Evolutionary conservation across 2,329 filamentous ascomycete species (phyloP), one percentile per base, ranked within the genome.

Genomic region (Fusarium circinatum): DNA sequence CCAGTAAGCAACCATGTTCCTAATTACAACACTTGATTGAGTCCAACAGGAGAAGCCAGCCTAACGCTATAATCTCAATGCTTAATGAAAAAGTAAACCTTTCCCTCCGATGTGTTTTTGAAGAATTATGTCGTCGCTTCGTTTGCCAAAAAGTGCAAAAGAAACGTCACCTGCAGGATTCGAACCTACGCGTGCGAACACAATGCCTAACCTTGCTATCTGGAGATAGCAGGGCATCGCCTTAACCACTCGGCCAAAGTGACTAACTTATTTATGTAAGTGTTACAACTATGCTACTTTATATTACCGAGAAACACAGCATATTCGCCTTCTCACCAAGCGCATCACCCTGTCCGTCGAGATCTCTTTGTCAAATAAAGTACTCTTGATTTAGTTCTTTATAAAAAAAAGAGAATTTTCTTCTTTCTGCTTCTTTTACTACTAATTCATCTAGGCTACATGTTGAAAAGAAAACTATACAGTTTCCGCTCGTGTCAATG

Each of bases 171-270:
- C 67, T 54, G 67, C 67, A 70, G 67, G 67, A 70, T 70, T 70
- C 67, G 67, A 70, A 70, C 67, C 67, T 70, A 70, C 67, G 67
- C 67, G 67, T 70, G 47, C 67, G 67, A 70, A 70, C 47, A 70
- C 67, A 70, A 70, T 70, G 67, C 67, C 67, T 70, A 54, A 26
- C n/a, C 32, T 52, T 65, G 67, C 52, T 70, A 18, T 65, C 65
- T n/a, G 45, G 49, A 65, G 65, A 70, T 70, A 70, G 67, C 67
- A 70, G 67, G 67, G 67, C 67, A 70, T 70, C 67, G 67, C 67
- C 67, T 70, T 70, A 70, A 70, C 67, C 67, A 70, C 67, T 70
- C 67, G 65, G 67, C 67, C 67, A 70, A 38, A 45, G 42, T 63
- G 60, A 45, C 60, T 59, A n/a, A 42, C 4, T n/a, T n/a, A 17